A percentile compares a stretch with the other conserved stretches of the same genome.
phyloP scores from a whole-genome alignment of 2,329 filamentous ascomycete species.

The Cercospora brassicicola region DNA sequence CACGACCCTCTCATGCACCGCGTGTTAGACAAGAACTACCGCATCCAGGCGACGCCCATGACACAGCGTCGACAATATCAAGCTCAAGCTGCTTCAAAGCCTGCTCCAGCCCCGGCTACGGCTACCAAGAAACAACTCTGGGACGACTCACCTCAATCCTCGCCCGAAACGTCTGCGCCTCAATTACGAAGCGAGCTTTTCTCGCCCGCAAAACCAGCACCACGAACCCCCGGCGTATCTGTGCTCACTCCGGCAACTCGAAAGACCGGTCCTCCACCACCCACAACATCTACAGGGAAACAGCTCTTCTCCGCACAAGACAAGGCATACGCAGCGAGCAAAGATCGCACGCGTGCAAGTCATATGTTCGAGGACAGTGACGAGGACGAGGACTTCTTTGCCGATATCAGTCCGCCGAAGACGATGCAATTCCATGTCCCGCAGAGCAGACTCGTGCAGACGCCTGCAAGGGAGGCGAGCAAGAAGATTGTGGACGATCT shows the following conservation, averaged over 20 bases:
- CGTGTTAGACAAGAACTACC: conserved; percentile 93
- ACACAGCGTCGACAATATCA: conserved; percentile 31
- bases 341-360: conserved; percentile 25
- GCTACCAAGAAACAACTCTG: conserved; percentile 32
- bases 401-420: conserved; percentile 77
- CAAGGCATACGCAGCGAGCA: conserved; percentile 33
- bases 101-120: conserved; percentile 46
- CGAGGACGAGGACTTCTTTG: conserved; percentile 54
- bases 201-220: conserved; percentile 44
- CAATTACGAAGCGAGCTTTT: conserved; percentile 84
- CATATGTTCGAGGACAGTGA: conserved; percentile 46
- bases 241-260: conserved; percentile 65
- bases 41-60: conserved; percentile 87
- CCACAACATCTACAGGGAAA: conserved; percentile 39
- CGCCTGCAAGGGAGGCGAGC: conserved; percentile 78
- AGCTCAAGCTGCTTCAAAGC: conserved; percentile 26
- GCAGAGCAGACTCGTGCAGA: conserved; percentile 74
- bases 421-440: conserved; percentile 84
- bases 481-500: conserved; percentile 79
- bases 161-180: conserved; percentile 73
- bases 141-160: conserved; percentile 53
- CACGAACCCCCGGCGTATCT: conserved; percentile 78
- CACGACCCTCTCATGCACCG: conserved; percentile 83
- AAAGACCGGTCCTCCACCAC: conserved; percentile 28
- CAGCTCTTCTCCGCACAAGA: conserved; percentile 38